phyloP scores from a whole-genome alignment of 129 eudicot species.

The Escallonia herrerae region DNA sequence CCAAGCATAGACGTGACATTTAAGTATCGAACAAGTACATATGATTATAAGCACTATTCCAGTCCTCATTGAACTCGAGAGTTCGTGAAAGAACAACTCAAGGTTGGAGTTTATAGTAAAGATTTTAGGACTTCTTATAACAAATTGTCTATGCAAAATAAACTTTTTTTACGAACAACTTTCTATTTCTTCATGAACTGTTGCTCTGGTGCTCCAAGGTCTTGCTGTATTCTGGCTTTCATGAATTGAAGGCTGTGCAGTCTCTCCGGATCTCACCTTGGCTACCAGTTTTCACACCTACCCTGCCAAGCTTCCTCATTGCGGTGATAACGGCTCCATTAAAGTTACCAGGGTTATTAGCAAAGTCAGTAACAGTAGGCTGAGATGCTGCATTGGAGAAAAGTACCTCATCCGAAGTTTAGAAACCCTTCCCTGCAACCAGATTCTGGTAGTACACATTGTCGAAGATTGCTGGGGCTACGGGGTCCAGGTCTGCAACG shows the following conservation, averaged over 20 bases:
- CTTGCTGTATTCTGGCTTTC: neutral
- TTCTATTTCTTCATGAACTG: neutral
- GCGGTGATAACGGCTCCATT: conserved; percentile 57
- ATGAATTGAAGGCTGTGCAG: conserved; percentile 56
- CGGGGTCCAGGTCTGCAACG: conserved; percentile 59
- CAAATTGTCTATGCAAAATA: neutral
- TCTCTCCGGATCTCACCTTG: conserved; percentile 67
- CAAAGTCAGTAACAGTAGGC: conserved; percentile 51
- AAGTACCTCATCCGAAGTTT: conserved; percentile 65
- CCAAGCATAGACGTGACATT: too few species aligned
- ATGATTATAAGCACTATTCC: too few species aligned
- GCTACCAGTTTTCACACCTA: conserved; percentile 56
- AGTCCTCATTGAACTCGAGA: too few species aligned
- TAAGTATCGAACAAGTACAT: too few species aligned
- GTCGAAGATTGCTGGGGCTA: conserved; percentile 50
- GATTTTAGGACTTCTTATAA: too few species aligned
- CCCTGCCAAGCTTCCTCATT: conserved; percentile 68
- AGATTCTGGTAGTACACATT: conserved; percentile 55
- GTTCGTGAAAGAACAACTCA: too few species aligned
- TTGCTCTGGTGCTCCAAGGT: neutral
- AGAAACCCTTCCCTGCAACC: conserved; percentile 61
- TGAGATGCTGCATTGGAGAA: conserved; percentile 44
- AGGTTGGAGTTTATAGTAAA: too few species aligned
- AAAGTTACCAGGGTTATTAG: conserved; percentile 39
- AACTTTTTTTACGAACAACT: neutral